Conservation (phyloP, 139 green algal genomes). For the Medakamo hakoo region DNA sequence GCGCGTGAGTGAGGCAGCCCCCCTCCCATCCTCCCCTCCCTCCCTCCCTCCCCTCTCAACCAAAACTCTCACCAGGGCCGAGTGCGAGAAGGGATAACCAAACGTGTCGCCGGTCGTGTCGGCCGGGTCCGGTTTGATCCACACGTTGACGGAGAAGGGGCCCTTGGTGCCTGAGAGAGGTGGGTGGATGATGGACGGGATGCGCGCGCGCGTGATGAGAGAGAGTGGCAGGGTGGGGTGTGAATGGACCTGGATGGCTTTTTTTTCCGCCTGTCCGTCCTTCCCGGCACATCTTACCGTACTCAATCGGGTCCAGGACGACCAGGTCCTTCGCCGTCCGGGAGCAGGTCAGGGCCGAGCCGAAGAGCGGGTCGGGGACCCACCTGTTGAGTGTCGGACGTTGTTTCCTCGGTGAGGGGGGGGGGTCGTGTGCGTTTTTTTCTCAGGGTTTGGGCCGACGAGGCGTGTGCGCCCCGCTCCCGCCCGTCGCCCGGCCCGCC, state of each 20-base stretch:
- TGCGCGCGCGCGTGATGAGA: neutral
- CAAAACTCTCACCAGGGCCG: too few species aligned
- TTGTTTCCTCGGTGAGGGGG: neutral
- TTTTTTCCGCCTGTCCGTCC: neutral
- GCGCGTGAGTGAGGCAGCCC: too few species aligned
- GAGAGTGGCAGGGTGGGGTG: too few species aligned
- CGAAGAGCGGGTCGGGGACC: conserved; percentile 18
- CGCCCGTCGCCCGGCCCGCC: neutral
- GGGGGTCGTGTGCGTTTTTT: too few species aligned
- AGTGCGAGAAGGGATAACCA: conserved; percentile 34
- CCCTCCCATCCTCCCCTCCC: too few species aligned
- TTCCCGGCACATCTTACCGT: conserved; percentile 1
- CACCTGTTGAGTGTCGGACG: too few species aligned
- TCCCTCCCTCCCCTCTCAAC: too few species aligned
- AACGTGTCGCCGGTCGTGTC: conserved; percentile 9
- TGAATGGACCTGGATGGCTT: neutral
- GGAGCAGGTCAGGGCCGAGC: conserved; percentile 14
- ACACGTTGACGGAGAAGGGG: conserved; percentile 41
- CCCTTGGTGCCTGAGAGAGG: conserved; percentile 15
- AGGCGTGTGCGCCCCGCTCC: neutral
- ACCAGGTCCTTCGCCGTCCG: conserved; percentile 7
- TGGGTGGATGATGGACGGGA: too few species aligned
- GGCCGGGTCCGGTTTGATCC: conserved; percentile 19
- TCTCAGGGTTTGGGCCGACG: too few species aligned
- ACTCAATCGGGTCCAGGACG: conserved; percentile 17